Evolutionary conservation across 352 stramenopile genomes (phyloP).

Genomic region (Discostella stelligera): DNA sequence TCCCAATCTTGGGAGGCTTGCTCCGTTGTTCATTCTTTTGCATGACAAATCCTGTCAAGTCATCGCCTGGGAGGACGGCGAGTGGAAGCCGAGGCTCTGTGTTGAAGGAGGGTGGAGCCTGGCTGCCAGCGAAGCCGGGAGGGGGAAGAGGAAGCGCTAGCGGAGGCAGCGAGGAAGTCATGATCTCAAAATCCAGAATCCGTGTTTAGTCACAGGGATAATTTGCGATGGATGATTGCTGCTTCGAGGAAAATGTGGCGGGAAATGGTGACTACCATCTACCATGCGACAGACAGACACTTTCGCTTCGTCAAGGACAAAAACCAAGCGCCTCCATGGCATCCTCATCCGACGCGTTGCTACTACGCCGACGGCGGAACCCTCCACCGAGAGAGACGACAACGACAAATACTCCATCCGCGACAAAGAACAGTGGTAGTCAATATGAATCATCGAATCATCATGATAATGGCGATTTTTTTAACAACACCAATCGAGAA

Average conservation of each 20-base stretch:
- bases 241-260: too few relatives aligned
- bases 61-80: constrained; percentile 67
- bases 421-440: not conserved
- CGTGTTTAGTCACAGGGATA: too few relatives aligned
- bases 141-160: not conserved
- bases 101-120: constrained; percentile 13
- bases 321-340: not conserved
- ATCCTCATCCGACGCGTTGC: not conserved
- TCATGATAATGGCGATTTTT: not conserved
- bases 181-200: too few relatives aligned
- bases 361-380: not conserved
- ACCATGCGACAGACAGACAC: too few relatives aligned
- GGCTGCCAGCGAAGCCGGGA: not conserved
- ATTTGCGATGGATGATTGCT: too few relatives aligned
- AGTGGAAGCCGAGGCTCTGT: constrained; percentile 14
- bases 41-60: constrained; percentile 64
- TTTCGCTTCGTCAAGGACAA: not conserved
- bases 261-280: too few relatives aligned
- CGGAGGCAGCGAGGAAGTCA: not conserved
- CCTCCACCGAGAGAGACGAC: not conserved
- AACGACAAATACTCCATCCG: not conserved
- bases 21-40: constrained; percentile 27
- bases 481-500: not conserved
- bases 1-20: constrained; percentile 38
- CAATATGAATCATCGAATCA: not conserved